Base-by-base conservation (phyloP, 2,329 filamentous ascomycete species). In the Pyrenophora seminiperda region DNA sequence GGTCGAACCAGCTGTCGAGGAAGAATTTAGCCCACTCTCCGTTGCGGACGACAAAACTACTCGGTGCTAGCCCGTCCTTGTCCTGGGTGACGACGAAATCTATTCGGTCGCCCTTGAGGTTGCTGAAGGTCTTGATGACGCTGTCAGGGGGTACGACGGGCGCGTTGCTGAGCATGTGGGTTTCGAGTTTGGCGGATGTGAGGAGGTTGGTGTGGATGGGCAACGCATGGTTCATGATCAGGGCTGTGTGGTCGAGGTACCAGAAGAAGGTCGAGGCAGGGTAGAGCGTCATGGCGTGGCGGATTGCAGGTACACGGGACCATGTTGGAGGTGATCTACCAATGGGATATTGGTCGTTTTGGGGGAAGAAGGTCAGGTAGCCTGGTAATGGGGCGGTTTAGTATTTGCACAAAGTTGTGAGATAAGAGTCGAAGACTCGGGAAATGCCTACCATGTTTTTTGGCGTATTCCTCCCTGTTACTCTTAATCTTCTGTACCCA, bases 1-100 rank as follows among this genome's bases (percentile, higher is more conserved):
- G 94, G 71, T 97, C 91, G 68, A 94, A 96, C 94, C 94, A 99
- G 1, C 90, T 88, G 71, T 99, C 94, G 14, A 97, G 75, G 68
- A 99, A 90, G 77, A 89, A 99, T 67, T 88, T 89, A 36, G 90
- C 89, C 90, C 93, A 99, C 47, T 94, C 90, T 17, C 92, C 91
- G 53, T 88, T 90, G 55, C 85, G 82, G 10, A 99, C 71, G 11
- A 97, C 77, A 55, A 96, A 88, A 73, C 90, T 96, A 9, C 84
- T 85, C 13, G 86, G 82, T 19, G 85, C 84, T 44, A 99, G 71
- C 5, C 93, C 92, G 29, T 89, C 87, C 39, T 82, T 83, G 68
- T 99, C 94, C 74, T 97, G 91, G 5, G 89, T 88, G 30, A 97
- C 72, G 31, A 97, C 82, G 11, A 97, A 79, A 59, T 96, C 89